phyloP scores from a whole-genome alignment of 2,329 filamentous ascomycete species.

The Epichloe sylvatica region DNA sequence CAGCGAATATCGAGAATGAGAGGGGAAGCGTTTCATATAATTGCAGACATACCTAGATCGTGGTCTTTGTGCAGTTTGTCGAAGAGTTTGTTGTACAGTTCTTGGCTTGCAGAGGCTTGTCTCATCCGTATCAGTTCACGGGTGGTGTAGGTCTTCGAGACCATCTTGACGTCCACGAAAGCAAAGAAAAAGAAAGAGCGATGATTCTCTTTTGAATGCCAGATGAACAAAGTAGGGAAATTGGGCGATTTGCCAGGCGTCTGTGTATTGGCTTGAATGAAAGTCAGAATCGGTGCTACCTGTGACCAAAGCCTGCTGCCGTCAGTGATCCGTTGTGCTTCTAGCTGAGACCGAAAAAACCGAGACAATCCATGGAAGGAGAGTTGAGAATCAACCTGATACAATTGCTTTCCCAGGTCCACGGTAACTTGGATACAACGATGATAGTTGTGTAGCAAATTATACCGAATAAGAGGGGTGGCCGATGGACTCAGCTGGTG shows the following conservation, averaged over 20 bases:
- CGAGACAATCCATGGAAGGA: constrained; percentile 11
- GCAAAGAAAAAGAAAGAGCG: constrained; percentile 28
- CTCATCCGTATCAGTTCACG: constrained; percentile 29
- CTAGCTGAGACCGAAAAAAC: constrained; percentile 14
- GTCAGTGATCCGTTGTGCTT: constrained; percentile 19
- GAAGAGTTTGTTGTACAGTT: constrained; percentile 16
- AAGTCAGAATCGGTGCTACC: constrained; percentile 20
- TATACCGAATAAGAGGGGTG: constrained; percentile 18
- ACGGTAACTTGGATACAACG: constrained; percentile 17
- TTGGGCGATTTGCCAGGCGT: constrained; percentile 9
- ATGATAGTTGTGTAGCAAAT: constrained; percentile 17
- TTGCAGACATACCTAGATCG: constrained; percentile 25
- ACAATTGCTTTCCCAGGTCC: constrained; percentile 16
- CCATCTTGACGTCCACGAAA: constrained; percentile 27
- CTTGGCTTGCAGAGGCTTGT: constrained; percentile 12
- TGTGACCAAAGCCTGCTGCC: constrained; percentile 14
- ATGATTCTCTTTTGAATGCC: constrained; percentile 20
- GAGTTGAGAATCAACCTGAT: constrained; percentile 10
- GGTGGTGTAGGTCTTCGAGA: constrained; percentile 27
- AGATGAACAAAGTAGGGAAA: constrained; percentile 27
- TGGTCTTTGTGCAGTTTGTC: constrained; percentile 24
- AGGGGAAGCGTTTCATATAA: not conserved
- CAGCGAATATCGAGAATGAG: not conserved
- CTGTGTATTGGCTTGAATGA: constrained; percentile 17
- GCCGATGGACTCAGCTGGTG: constrained; percentile 21